Evolutionary conservation across 2,329 filamentous ascomycete genomes (phyloP).

Genomic region (Diplodia mutila): DNA sequence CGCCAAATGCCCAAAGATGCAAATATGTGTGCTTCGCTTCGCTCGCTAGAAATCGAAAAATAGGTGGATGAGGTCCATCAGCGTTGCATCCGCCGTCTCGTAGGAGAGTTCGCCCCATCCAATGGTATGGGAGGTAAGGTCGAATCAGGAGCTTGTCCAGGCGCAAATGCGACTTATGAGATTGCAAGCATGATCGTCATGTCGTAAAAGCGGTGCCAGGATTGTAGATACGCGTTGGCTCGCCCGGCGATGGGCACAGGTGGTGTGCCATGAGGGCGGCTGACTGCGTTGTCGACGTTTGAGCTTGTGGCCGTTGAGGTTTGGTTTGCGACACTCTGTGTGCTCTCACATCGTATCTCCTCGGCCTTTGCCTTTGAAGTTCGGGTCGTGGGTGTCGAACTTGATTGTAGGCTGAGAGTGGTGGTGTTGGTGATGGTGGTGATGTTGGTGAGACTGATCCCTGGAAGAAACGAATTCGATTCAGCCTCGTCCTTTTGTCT

Average conservation of each 20-base stretch:
- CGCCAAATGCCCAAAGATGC: constrained; percentile 13
- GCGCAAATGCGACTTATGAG: constrained; percentile 18
- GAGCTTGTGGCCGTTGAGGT: constrained; percentile 3
- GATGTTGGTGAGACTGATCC: constrained; percentile 34
- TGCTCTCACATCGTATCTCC: constrained; percentile 23
- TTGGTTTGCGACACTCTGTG: constrained; percentile 6
- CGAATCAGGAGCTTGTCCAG: constrained; percentile 10
- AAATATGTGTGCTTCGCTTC: constrained; percentile 17
- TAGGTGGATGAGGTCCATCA: neutral
- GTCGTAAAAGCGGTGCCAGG: constrained; percentile 18
- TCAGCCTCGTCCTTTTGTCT: constrained; percentile 39
- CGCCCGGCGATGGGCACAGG: neutral
- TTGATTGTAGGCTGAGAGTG: constrained; percentile 22
- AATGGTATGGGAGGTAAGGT: neutral
- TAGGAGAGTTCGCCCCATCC: neutral
- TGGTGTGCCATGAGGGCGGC: neutral
- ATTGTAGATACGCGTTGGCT: constrained; percentile 7
- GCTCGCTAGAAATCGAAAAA: constrained; percentile 10
- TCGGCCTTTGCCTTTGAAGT: constrained; percentile 25
- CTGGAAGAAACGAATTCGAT: constrained; percentile 42
- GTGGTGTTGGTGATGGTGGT: constrained; percentile 21
- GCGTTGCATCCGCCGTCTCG: neutral
- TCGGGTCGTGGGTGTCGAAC: constrained; percentile 18
- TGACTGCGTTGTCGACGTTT: constrained; percentile 17
- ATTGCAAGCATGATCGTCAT: constrained; percentile 18